A percentile compares a stretch with the other conserved stretches of the same genome.
phyloP scores from a whole-genome alignment of 257 asterid genomes.

The Solanum ossicruentum region DNA sequence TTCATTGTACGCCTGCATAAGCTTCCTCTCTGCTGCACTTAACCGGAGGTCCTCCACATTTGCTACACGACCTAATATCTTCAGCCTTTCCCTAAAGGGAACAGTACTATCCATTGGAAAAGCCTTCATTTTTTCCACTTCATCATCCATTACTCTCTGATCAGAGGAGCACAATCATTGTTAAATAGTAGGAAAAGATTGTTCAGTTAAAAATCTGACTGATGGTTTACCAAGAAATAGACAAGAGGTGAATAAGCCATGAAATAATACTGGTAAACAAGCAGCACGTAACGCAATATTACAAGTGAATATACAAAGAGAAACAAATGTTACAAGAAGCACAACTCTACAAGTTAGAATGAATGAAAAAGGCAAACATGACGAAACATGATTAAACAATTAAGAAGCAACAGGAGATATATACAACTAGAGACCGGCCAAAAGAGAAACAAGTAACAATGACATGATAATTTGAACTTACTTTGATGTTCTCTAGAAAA shows the following conservation, averaged over 20 bases:
- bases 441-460: neutral
- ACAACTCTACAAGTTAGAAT: neutral
- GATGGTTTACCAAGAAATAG: neutral
- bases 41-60: slow-evolving; percentile 84
- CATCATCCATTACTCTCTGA: slow-evolving; percentile 67
- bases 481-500: slow-evolving; percentile 36
- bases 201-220: neutral
- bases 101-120: slow-evolving; percentile 24
- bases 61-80: slow-evolving; percentile 74
- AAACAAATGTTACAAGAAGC: neutral
- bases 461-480: slow-evolving; percentile 3
- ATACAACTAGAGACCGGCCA: neutral
- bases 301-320: neutral
- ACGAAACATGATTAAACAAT: neutral
- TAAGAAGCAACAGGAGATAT: neutral
- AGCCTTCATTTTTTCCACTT: slow-evolving; percentile 68
- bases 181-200: neutral
- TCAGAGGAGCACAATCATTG: neutral
- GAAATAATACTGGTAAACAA: neutral
- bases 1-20: slow-evolving; percentile 85
- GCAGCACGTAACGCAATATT: neutral
- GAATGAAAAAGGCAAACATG: neutral
- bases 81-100: slow-evolving; percentile 12
- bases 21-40: slow-evolving; percentile 85
- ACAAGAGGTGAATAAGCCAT: neutral